phyloP scores from a whole-genome alignment of 495 filamentous ascomycete genomes.

The Pyrenopolyporus hunteri region DNA sequence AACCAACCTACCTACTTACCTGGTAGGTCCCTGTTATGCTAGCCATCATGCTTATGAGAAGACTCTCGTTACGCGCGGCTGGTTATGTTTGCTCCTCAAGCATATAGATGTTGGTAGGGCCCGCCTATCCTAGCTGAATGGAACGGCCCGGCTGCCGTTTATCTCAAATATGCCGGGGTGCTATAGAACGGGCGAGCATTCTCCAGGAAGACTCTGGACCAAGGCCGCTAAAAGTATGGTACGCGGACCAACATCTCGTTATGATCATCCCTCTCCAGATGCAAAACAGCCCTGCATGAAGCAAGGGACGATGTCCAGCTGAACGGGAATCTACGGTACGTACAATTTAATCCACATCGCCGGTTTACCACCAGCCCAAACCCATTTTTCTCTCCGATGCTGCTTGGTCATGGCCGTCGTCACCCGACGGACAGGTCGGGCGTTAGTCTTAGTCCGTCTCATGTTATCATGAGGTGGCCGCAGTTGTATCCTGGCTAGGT shows the following conservation, averaged over 20 bases:
- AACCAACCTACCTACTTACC: not conserved
- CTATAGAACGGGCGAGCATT: conserved; percentile 15
- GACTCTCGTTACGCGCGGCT: not conserved
- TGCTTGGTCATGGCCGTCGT: conserved; percentile 1
- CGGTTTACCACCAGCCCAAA: not conserved
- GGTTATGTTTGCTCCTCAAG: not conserved
- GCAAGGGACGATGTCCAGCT: conserved; percentile 30
- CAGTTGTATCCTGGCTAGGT: not conserved
- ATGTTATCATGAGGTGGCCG: not conserved
- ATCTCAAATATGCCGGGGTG: conserved; percentile 25
- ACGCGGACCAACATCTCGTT: conserved; percentile 14
- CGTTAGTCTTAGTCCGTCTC: conserved; percentile 3
- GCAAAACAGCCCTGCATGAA: conserved; percentile 24
- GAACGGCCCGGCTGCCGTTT: conserved; percentile 35
- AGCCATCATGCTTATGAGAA: not conserved
- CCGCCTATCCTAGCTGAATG: conserved; percentile 26
- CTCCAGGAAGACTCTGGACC: not conserved
- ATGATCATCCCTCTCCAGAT: conserved; percentile 15
- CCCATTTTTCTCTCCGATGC: not conserved
- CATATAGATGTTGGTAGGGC: conserved; percentile 1
- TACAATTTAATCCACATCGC: conserved; percentile 1
- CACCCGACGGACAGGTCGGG: conserved; percentile 6
- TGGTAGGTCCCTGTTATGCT: not conserved
- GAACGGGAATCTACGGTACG: conserved; percentile 29
- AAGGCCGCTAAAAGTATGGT: not conserved